phyloP scores from a whole-genome alignment of 2,329 filamentous ascomycete species.

The Colletotrichum sp. region DNA sequence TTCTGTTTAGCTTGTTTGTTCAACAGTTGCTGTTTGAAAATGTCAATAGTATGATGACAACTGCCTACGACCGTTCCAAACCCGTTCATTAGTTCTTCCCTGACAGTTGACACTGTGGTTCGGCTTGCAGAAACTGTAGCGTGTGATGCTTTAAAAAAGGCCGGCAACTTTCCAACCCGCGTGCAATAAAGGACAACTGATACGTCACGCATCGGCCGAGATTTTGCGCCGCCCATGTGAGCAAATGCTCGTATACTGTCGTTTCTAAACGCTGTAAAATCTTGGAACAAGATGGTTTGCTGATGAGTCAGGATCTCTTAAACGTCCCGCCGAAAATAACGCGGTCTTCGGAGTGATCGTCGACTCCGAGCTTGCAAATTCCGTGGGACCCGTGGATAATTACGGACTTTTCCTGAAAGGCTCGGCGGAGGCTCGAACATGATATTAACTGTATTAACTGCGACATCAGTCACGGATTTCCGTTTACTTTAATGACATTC shows the following conservation, averaged over 20 bases:
- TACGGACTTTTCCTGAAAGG: neutral
- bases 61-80: neutral
- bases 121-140: no score
- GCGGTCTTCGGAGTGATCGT: neutral
- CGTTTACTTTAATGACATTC: fast-evolving
- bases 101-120: neutral
- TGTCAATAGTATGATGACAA: neutral
- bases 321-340: neutral
- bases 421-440: neutral
- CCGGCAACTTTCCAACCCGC: neutral
- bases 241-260: neutral
- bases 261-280: no score
- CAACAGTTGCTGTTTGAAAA: neutral
- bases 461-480: neutral
- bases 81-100: neutral
- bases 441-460: neutral
- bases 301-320: neutral
- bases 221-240: neutral
- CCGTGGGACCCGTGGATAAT: neutral
- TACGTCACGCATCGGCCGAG: neutral
- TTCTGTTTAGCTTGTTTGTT: neutral
- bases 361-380: neutral
- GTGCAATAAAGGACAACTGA: neutral
- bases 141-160: neutral
- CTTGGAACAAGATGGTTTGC: neutral